These are phyloP conservation scores for Rhodotorula sp. DNA, from an alignment of 1,284 basidiomycete genomes.

Conservation along the genomic window DNA sequence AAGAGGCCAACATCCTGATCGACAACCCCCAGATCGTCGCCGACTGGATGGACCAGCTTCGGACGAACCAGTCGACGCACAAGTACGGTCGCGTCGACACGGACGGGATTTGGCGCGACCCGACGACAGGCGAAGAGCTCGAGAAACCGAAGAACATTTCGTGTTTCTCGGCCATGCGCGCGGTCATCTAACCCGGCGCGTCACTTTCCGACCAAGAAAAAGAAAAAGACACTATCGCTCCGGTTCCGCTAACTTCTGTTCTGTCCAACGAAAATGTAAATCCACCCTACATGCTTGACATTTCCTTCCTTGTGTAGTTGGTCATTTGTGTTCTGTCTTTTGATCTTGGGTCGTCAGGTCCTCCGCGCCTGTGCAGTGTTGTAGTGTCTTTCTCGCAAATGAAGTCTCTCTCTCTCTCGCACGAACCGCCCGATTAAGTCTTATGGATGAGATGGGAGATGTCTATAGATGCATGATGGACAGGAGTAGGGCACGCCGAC, in stretches of 20 bases:
- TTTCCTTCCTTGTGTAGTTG: no score
- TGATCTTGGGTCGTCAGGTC: neutral
- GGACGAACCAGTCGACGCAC: slow-evolving; percentile 66
- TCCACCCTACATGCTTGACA: no score
- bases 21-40: slow-evolving; percentile 61
- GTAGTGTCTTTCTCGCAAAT: neutral
- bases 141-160: slow-evolving; percentile 29
- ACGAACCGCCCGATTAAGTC: neutral
- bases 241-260: neutral
- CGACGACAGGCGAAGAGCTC: slow-evolving; percentile 45
- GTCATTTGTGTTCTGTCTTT: neutral
- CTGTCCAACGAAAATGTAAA: neutral
- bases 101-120: slow-evolving; percentile 68
- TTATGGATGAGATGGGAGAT: neutral
- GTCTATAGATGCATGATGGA: neutral
- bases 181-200: slow-evolving; percentile 18
- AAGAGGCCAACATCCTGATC: slow-evolving; percentile 71
- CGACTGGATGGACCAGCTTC: slow-evolving; percentile 65
- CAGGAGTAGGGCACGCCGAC: no score
- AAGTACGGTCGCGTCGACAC: slow-evolving; percentile 60
- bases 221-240: neutral
- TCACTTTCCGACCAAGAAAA: neutral
- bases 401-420: neutral
- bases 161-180: slow-evolving; percentile 31
- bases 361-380: neutral